Base-by-base conservation (phyloP, 2,329 filamentous ascomycete genomes). In the Parascedosporium putredinis region DNA sequence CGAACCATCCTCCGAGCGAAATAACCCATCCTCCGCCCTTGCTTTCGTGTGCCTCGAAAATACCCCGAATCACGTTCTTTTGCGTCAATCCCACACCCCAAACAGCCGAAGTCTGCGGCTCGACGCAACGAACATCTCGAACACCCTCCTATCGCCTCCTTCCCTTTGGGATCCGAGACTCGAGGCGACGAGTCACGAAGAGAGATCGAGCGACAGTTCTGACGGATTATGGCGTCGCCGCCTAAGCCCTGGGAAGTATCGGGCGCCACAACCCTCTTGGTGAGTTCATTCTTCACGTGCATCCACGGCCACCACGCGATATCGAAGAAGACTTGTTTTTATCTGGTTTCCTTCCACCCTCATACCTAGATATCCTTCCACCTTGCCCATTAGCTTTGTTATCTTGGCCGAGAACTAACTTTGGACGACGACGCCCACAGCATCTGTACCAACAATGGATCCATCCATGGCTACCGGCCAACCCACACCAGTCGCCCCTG, bases 221-320 rank as follows among this genome's bases (percentile, higher is more conserved):
- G 29, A 20, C 20, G n/a, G n/a, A 50, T 25, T 55, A 82, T 82
- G 75, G 78, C 78, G 55, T 96, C 91, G 67, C 93, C 93, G 63
- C 93, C 93, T 50, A 98, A 98, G 71, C 93, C 93, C 44, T 98
- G 93, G 93, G 93, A 98, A 71, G 80, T 84, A 66, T 78, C 83
- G 56, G 85, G 84, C 67, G 78, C 79, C 54, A 44, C 51, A 47
- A 29, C 29, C 36, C 49, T 20, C 23, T 40, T 2, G 33, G 49
- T 50, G 25, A 45, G 49, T 22, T 12, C 34, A 23, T 34, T 18
- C 23, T 33, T 4, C 23, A 31, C 43, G 29, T 31, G 27, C 20
- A 8, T 14, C 29, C n/a, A n/a, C n/a, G n/a, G n/a, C n/a, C 20
- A 20, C 31, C 14, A n/a, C 29, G 44, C 50, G 45, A 51, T 51